phyloP scores from a whole-genome alignment of 192 early-diverging fungal genomes.

The Coemansia biformis region DNA sequence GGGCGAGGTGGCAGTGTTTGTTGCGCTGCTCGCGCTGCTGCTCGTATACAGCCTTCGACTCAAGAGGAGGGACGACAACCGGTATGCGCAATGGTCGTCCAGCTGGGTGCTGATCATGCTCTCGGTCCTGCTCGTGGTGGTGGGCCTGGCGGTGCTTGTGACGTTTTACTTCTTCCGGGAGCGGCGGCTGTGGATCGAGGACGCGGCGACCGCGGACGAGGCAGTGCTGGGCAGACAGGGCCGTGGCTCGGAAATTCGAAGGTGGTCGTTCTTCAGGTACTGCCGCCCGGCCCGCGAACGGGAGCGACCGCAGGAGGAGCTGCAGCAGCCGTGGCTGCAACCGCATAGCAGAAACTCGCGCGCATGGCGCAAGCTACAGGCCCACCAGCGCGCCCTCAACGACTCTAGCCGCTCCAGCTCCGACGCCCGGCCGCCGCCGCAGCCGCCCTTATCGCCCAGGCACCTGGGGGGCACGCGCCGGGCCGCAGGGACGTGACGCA shows the following conservation, averaged over 20 bases:
- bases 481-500: too few relatives aligned
- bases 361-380: constrained; percentile 40
- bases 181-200: constrained; percentile 25
- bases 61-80: constrained; percentile 20
- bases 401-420: neutral
- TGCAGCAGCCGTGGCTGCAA: constrained; percentile 31
- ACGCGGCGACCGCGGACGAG: constrained; percentile 25
- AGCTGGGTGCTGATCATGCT: constrained; percentile 49
- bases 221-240: constrained; percentile 10
- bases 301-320: constrained; percentile 3
- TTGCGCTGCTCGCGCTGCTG: constrained; percentile 32
- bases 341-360: constrained; percentile 25
- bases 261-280: constrained; percentile 9
- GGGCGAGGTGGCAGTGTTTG: constrained; percentile 24
- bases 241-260: constrained; percentile 2
- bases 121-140: constrained; percentile 35
- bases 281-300: neutral
- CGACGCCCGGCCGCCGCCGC: neutral
- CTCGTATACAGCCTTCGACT: constrained; percentile 44
- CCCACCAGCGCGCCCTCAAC: constrained; percentile 6
- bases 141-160: constrained; percentile 27
- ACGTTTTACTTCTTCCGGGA: constrained; percentile 43
- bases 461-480: too few relatives aligned
- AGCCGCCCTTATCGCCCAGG: too few relatives aligned
- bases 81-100: constrained; percentile 41